Evolutionary conservation across 2,329 filamentous ascomycete species (phyloP).

Genomic region (Penicillium sp.): DNA sequence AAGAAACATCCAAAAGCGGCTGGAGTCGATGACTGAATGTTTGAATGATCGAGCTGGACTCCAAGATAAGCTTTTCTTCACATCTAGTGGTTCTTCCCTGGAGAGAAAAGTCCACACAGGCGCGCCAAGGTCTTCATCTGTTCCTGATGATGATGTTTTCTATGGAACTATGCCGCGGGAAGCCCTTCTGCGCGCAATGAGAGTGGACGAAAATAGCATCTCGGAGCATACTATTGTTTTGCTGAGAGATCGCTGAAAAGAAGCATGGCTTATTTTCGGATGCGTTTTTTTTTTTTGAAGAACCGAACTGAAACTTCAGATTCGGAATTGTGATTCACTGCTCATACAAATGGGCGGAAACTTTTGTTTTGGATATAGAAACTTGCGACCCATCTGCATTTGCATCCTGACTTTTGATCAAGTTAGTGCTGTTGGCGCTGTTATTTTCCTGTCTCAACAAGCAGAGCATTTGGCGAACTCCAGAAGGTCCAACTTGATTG

Average conservation of each 20-base stretch:
- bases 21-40: slow-evolving; percentile 49
- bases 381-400: neutral
- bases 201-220: slow-evolving; percentile 30
- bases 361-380: slow-evolving; percentile 5
- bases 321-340: neutral
- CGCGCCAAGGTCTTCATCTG: slow-evolving; percentile 13
- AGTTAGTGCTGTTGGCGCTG: neutral
- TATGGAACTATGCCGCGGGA: slow-evolving; percentile 41
- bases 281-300: neutral
- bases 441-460: neutral
- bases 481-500: slow-evolving; percentile 3
- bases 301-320: neutral
- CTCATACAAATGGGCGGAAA: neutral
- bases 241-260: slow-evolving; percentile 28
- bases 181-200: slow-evolving; percentile 36
- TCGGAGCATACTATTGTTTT: slow-evolving; percentile 32
- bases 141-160: slow-evolving; percentile 46
- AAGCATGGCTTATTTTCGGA: neutral
- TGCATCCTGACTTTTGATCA: neutral
- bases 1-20: slow-evolving; percentile 53
- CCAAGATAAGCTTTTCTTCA: slow-evolving; percentile 43
- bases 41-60: slow-evolving; percentile 36
- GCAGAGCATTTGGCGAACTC: neutral
- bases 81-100: slow-evolving; percentile 40
- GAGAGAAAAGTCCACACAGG: slow-evolving; percentile 43